Evolutionary conservation across 495 filamentous ascomycete genomes (phyloP).

Genomic region (Penicillium verhagenii): DNA sequence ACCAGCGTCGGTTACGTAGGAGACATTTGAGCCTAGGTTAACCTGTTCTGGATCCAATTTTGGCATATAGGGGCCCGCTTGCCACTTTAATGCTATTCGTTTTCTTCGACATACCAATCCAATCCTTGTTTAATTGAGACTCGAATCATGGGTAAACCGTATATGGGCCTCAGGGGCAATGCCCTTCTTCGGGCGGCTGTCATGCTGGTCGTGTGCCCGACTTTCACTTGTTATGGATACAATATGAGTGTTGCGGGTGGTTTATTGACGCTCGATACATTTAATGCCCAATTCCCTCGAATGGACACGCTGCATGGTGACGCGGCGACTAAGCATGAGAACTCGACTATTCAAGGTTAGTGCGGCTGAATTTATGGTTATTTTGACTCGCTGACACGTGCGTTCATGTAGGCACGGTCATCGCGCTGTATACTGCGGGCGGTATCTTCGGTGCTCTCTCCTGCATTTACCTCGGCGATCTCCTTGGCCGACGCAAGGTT

Average conservation of each 20-base stretch:
- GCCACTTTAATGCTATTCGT: neutral
- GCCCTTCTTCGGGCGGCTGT: constrained; percentile 18
- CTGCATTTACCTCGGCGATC: constrained; percentile 35
- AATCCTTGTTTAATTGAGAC: neutral
- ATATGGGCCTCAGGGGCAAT: constrained; percentile 19
- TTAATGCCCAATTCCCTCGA: constrained; percentile 38
- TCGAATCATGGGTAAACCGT: constrained; percentile 4
- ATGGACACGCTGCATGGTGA: constrained; percentile 29
- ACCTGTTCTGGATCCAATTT: neutral
- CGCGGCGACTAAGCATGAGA: constrained; percentile 12
- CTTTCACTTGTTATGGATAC: constrained; percentile 45
- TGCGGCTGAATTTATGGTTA: neutral
- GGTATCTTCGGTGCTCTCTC: constrained; percentile 37
- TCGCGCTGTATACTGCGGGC: constrained; percentile 37
- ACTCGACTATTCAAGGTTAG: constrained; percentile 30
- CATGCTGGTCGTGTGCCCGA: constrained; percentile 26
- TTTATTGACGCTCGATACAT: constrained; percentile 25
- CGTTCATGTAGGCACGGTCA: constrained; percentile 28
- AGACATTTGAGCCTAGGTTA: neutral
- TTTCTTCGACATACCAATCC: neutral
- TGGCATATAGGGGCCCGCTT: constrained; percentile 2
- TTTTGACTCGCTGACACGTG: neutral
- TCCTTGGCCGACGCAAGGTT: constrained; percentile 30
- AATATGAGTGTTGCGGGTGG: constrained; percentile 39
- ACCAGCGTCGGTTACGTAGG: constrained; percentile 6